These are phyloP conservation scores for Mycosarcoma maydis DNA, from an alignment of 1,284 basidiomycete species.

Conservation along the genomic window DNA sequence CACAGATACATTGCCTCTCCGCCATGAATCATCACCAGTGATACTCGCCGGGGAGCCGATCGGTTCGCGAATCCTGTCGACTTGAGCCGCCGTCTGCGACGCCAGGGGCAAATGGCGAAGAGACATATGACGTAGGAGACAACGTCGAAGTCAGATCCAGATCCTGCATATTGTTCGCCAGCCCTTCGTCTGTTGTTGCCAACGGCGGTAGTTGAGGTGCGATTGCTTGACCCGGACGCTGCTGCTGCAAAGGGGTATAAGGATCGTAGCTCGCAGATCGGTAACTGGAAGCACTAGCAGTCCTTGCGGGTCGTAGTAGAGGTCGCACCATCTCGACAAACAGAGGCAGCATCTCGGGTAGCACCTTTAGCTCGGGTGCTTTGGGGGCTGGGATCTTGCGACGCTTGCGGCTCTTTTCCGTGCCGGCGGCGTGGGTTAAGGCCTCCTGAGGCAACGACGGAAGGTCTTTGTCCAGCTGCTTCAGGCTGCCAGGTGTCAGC, in stretches of 20 bases:
- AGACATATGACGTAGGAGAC: constrained; percentile 29
- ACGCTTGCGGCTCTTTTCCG: constrained; percentile 62
- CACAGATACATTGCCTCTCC: background rate
- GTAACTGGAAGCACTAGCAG: constrained; percentile 44
- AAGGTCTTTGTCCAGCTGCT: constrained; percentile 45
- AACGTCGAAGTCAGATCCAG: constrained; percentile 16
- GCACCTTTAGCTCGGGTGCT: constrained; percentile 79
- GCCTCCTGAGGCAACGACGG: constrained; percentile 34
- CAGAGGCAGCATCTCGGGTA: constrained; percentile 61
- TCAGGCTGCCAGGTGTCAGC: constrained; percentile 22
- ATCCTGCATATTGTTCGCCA: constrained; percentile 15
- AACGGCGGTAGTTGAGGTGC: constrained; percentile 8
- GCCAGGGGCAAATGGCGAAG: constrained; percentile 24
- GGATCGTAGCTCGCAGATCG: constrained; percentile 35
- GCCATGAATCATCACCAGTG: constrained; percentile 21
- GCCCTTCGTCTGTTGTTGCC: constrained; percentile 6
- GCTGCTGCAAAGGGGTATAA: constrained; percentile 5
- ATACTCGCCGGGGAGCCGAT: constrained; percentile 41
- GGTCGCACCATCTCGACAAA: constrained; percentile 61
- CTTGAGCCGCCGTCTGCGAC: constrained; percentile 5
- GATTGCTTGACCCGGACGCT: background rate
- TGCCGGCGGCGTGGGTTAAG: background rate
- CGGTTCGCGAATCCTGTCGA: constrained; percentile 4
- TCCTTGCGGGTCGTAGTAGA: constrained; percentile 41
- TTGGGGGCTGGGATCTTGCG: constrained; percentile 71